Conservation (phyloP, 352 stramenopile species). For the Phytophthora kernoviae region DNA sequence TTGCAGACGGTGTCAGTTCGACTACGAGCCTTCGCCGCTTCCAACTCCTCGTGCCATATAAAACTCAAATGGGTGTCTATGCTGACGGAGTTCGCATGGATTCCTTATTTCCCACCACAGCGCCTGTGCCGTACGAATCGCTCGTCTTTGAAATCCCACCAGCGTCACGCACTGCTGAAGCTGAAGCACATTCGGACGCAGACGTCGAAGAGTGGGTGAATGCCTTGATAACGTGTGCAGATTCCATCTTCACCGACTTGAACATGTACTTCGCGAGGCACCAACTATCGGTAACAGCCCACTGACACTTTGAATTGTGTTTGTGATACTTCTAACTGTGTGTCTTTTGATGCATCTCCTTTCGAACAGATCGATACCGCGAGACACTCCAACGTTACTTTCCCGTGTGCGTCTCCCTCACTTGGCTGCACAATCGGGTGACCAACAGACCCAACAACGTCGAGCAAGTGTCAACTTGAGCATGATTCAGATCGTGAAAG, state of each 20-base stretch:
- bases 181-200: conserved; percentile 9
- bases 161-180: conserved; percentile 5
- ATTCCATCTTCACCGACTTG: conserved; percentile 54
- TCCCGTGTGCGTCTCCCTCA: conserved; percentile 59
- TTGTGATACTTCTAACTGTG: not conserved
- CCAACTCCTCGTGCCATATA: conserved; percentile 46
- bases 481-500: conserved; percentile 82
- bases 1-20: not conserved
- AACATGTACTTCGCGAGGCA: conserved; percentile 40
- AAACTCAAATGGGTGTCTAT: conserved; percentile 14
- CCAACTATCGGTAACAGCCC: conserved; percentile 21
- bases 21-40: conserved; percentile 28
- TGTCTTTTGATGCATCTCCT: not conserved
- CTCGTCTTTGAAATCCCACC: conserved; percentile 44
- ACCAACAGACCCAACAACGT: conserved; percentile 53
- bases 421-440: conserved; percentile 67
- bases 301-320: not conserved
- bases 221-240: conserved; percentile 46
- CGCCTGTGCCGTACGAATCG: conserved; percentile 34
- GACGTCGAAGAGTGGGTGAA: conserved; percentile 37
- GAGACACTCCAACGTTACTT: conserved; percentile 47
- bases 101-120: conserved; percentile 7
- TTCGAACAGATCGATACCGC: conserved; percentile 40
- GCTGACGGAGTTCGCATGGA: conserved; percentile 6
- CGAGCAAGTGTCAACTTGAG: conserved; percentile 64